These are phyloP conservation scores for Amanita fuliginea DNA, from an alignment of 768 basidiomycete genomes.

Conservation along the genomic window DNA sequence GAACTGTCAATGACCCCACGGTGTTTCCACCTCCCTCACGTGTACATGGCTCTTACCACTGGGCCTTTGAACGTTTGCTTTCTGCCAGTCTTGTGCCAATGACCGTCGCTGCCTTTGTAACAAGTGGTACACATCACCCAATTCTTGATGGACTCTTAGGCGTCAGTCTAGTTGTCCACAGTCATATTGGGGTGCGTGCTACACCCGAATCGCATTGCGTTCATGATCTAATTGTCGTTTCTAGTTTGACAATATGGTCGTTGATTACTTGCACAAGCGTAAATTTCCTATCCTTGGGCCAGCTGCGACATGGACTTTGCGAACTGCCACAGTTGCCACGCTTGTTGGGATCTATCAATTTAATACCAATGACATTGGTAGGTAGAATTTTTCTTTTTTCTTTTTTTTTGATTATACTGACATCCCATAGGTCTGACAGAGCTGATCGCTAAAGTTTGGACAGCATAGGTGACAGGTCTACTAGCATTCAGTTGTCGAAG, in stretches of 20 bases:
- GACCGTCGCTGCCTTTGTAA: constrained; percentile 78
- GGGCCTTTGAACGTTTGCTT: constrained; percentile 89
- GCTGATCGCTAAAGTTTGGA: constrained; percentile 74
- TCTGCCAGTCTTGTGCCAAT: constrained; percentile 83
- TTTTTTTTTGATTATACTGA: not conserved
- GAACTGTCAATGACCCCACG: constrained; percentile 93
- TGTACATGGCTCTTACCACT: constrained; percentile 82
- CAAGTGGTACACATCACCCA: constrained; percentile 66
- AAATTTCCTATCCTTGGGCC: constrained; percentile 84
- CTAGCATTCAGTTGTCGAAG: too few species aligned
- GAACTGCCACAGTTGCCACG: constrained; percentile 67
- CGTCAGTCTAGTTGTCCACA: constrained; percentile 83
- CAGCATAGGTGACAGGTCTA: constrained; percentile 34
- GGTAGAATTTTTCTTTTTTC: constrained; percentile 18
- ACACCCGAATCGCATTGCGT: not conserved
- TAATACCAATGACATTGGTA: constrained; percentile 97
- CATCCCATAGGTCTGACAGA: constrained; percentile 63
- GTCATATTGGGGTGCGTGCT: constrained; percentile 89
- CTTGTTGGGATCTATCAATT: constrained; percentile 93
- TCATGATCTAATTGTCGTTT: not conserved
- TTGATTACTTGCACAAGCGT: constrained; percentile 88
- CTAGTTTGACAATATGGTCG: constrained; percentile 66
- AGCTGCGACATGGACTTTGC: constrained; percentile 61
- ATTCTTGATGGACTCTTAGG: constrained; percentile 85
- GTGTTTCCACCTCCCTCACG: constrained; percentile 76